Base-by-base conservation (phyloP, 208 protist genomes). In the Sergeia podlipaevii region DNA sequence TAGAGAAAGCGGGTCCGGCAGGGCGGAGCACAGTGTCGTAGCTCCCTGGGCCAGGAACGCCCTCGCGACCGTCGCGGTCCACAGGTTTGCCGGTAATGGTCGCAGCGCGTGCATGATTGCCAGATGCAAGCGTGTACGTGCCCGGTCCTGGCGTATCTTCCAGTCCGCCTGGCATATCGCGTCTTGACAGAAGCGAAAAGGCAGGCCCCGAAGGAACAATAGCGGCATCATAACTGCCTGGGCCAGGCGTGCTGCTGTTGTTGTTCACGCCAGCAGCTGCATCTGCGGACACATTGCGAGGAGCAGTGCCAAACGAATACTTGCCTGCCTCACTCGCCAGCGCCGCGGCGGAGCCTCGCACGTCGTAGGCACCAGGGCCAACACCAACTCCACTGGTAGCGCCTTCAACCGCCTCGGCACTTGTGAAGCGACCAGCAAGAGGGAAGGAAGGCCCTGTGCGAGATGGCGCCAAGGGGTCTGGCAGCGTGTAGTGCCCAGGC, bases 321-420 rank as follows among this genome's bases (percentile, higher is more conserved):
- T n/a, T n/a, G n/a, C n/a, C n/a, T n/a, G n/a, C n/a, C n/a, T n/a
- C n/a, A n/a, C 6, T 4, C 6, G 33, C 48, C 4, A 10, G 27
- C 21, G 11, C 28, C 21, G 4, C 32, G 48, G 29, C 21, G 4
- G 21, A 29, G 11, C 49, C 30, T 21, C 28, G 10, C n/a, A 60
- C 43, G 39, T 69, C 65, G 47, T 85, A 85, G 8, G 70, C 36
- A 15, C 72, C 78, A 2, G 73, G 78, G 3, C 74, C 73, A 29
- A 65, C 67, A 30, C 24, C n/a, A 29, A 65, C 54, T 32, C 37
- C 44, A 1, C 11, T 24, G 21, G 11, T 17, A 4, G n/a, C 15
- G 18, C 27, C n/a, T n/a, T n/a, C 44, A 21, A 48, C 46, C 8
- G 28, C 11, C 23, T 68, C 55, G n/a, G 50, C 53, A 30, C 47